Evolutionary conservation across 2,329 filamentous ascomycete genomes (phyloP).

Genomic region (Alternaria sp.): DNA sequence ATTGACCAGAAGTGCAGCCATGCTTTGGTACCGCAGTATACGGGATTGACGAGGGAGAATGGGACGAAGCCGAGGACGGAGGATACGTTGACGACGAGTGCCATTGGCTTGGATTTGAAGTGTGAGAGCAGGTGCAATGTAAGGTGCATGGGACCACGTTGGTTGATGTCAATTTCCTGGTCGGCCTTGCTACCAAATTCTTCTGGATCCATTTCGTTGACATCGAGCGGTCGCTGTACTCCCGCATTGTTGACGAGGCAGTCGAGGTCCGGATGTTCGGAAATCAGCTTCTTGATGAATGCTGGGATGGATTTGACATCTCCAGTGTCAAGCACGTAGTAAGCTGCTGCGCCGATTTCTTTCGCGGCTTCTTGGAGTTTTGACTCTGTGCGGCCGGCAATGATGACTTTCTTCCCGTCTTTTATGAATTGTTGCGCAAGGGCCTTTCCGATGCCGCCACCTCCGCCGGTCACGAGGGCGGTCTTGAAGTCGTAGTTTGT

Average conservation of each 20-base stretch:
- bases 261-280: conserved; percentile 62
- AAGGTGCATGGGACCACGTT: conserved; percentile 65
- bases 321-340: conserved; percentile 62
- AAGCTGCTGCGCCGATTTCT: conserved; percentile 56
- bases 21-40: conserved; percentile 66
- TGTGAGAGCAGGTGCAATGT: conserved; percentile 58
- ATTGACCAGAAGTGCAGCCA: conserved; percentile 65
- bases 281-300: conserved; percentile 55
- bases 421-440: conserved; percentile 55
- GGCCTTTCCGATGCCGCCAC: conserved; percentile 59
- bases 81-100: conserved; percentile 62
- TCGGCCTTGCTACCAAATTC: conserved; percentile 60
- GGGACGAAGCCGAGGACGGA: conserved; percentile 62
- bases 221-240: conserved; percentile 61
- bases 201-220: conserved; percentile 44
- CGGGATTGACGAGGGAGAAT: conserved; percentile 61
- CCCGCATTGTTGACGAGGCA: conserved; percentile 67
- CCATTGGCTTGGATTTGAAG: conserved; percentile 51
- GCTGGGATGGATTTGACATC: conserved; percentile 51
- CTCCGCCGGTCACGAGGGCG: conserved; percentile 55
- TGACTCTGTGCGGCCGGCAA: conserved; percentile 62
- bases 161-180: conserved; percentile 65
- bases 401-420: conserved; percentile 58
- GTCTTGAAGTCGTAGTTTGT: conserved; percentile 49
- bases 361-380: conserved; percentile 55